Evolutionary conservation across 139 green algal genomes (phyloP).

Genomic region (Coelastrella sp.): DNA sequence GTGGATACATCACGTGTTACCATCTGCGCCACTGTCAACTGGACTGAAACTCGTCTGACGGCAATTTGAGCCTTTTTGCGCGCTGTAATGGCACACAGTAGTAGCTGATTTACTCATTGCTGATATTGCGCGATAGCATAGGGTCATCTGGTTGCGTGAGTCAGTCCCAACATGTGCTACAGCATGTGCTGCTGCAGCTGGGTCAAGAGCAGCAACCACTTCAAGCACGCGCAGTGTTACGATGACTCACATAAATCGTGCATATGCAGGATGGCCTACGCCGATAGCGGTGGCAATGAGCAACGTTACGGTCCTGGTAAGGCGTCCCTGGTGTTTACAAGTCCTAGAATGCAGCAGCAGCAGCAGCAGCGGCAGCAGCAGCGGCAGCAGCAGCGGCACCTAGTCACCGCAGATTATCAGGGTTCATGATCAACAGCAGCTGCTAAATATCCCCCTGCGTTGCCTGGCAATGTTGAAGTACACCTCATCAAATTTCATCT

Average conservation of each 20-base stretch:
- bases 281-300: slow-evolving; percentile 63
- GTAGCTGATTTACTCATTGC: too few relatives aligned
- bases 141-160: too few relatives aligned
- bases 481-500: not conserved
- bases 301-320: slow-evolving; percentile 74
- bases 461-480: too few relatives aligned
- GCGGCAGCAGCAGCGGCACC: not conserved
- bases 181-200: not conserved
- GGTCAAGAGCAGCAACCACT: not conserved
- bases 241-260: not conserved
- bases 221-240: not conserved
- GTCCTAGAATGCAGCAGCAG: not conserved
- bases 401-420: too few relatives aligned
- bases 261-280: slow-evolving; percentile 31
- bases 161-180: not conserved
- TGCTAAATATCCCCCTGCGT: too few relatives aligned
- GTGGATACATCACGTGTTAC: not conserved
- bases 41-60: too few relatives aligned
- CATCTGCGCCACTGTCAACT: too few relatives aligned
- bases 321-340: not conserved
- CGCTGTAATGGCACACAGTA: too few relatives aligned
- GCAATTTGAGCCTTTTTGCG: too few relatives aligned
- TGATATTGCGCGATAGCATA: too few relatives aligned
- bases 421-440: not conserved
- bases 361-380: not conserved